Evolutionary conservation across 441 rosid species (phyloP), one percentile per base, ranked within the genome.

Genomic region (Gossypium gossypioides): DNA sequence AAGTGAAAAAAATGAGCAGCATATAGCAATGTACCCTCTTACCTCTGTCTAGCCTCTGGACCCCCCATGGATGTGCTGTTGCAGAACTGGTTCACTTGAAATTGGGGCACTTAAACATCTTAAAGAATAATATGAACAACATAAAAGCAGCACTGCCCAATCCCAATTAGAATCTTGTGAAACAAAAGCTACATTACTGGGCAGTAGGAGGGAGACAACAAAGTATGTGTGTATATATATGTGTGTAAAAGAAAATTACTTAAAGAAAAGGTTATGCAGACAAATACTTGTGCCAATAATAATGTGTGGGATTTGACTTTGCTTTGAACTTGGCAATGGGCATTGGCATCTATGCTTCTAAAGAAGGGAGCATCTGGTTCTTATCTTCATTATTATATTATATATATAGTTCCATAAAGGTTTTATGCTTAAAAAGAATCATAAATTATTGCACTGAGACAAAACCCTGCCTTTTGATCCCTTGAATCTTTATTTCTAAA

Each of bases 311-410:
- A 73, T 55, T 80, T 75, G 78, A 78, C 79, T 75, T 34, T 22
- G 29, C 78, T 71, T 77, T 68, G 63, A 70, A 70, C 69, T 13
- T 40, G 75, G 69, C 68, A 70, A 57, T 24, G 27, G 59, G 59
- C 25, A 24, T 75, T 81, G 84, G 84, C 71, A 77, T 80, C 68
- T 62, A 69, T 69, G 68, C 81, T 52, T 61, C 34, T 58, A 80
- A 77, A 78, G 72, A 19, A 51, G 21, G 5, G 5, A 61, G 85
- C 75, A 82, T 79, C 86, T 5, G 78, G 81, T 87, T 85, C 89
- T 78, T 80, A 82, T 85, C 83, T 78, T 72, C 71, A 50, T 71
- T 67, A 25, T 72, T 75, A 57, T 70, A 50, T 0, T 34, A 22
- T 1, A 12, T 0, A 50, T 27, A 18, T 48, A 51, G 77, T 69